Base-by-base conservation (phyloP, 345 rosid species). In the Mangifera indica region DNA sequence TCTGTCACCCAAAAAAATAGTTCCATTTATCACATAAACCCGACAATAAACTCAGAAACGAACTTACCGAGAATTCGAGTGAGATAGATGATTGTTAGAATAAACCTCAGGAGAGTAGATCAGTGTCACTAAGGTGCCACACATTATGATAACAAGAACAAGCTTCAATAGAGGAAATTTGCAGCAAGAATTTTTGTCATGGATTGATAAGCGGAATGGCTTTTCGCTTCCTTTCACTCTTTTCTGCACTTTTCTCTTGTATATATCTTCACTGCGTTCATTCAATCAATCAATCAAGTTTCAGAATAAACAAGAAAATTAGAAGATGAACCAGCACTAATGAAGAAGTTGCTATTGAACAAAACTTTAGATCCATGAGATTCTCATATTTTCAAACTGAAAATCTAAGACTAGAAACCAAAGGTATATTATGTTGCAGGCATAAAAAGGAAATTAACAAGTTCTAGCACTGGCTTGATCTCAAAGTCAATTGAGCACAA, bases 161-260 rank as follows among this genome's bases (percentile, higher is more conserved):
- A 92, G 70, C 75, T 90, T 92, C 77, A 90, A 76, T 10, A 88
- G 78, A 58, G 87, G 76, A 73, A 74, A 70, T 83, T 79, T 90
- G 93, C 87, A 85, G 81, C 83, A 86, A 22, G 83, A 79, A 69
- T 77, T 86, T 76, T 84, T 82, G 59, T 83, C 87, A 48, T 85
- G 89, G 61, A 79, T 24, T 12, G 86, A 85, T 66, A 82, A 70
- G 48, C 73, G 86, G 60, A 87, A 81, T 34, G 83, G 81, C 80
- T 88, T 87, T 63, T 85, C 86, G 20, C 67, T 69, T 55, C 82
- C 84, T 81, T 81, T 84, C 1, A 69, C 81, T 79, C 83, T 83
- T 71, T 86, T 87, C 26, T 72, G 76, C 20, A 78, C 76, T 72
- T 87, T 90, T 70, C 87, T 82, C 74, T 89, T 84, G 83, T 82